phyloP scores from a whole-genome alignment of 2,329 filamentous ascomycete species.

The Pseudogymnoascus sp. region DNA sequence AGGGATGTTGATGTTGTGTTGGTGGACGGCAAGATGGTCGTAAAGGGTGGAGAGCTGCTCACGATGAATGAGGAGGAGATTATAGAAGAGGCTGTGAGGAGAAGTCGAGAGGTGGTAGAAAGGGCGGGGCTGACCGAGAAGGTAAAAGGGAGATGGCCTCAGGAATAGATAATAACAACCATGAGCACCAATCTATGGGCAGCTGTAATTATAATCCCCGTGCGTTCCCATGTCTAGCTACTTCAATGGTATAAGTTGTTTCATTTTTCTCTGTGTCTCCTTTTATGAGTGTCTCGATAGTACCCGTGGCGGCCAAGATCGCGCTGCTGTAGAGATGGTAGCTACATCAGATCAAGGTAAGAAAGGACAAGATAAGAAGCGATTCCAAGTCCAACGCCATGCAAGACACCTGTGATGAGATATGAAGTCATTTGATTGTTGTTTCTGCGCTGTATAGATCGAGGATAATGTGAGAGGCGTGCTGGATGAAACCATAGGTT shows the following conservation, averaged over 20 bases:
- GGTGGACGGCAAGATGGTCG: slow-evolving; percentile 34
- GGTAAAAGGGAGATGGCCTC: slow-evolving; percentile 32
- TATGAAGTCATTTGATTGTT: no score
- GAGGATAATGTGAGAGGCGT: no score
- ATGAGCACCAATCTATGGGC: neutral
- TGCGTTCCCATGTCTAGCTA: no score
- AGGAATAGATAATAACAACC: slow-evolving; percentile 15
- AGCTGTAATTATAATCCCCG: neutral
- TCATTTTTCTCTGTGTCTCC: no score
- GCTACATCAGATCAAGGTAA: no score
- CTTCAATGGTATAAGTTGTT: neutral
- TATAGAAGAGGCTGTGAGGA: slow-evolving; percentile 30
- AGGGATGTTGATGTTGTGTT: slow-evolving; percentile 37
- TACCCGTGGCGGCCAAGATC: neutral
- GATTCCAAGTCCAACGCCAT: no score
- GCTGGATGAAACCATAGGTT: no score
- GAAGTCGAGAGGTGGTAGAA: slow-evolving; percentile 30
- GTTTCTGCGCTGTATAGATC: no score
- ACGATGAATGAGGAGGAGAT: slow-evolving; percentile 35
- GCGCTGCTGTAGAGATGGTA: neutral
- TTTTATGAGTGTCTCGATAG: neutral
- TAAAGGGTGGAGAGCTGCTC: slow-evolving; percentile 28
- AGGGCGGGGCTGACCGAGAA: slow-evolving; percentile 30
- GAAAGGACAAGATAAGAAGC: no score
- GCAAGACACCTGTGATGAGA: no score